Base-by-base conservation (phyloP, 345 rosid genomes). In the Acer yangbiense region DNA sequence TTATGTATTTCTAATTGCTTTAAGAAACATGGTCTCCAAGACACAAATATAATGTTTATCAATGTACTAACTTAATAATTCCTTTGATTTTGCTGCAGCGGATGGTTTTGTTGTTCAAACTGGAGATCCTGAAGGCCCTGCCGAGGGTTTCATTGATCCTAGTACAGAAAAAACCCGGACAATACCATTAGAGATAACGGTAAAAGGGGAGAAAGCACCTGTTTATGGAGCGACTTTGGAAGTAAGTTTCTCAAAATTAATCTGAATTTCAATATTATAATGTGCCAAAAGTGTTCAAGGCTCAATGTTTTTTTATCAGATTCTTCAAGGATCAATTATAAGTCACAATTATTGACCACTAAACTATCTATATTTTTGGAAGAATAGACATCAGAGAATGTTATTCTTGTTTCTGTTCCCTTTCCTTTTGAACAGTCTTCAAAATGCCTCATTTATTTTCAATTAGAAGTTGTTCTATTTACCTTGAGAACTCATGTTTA, bases 81-180 rank as follows among this genome's bases (percentile, higher is more conserved):
- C 52, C 72, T n/a, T 39, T 23, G 20, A 23, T 54, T 35, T 65
- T 55, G 74, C 71, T 83, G 86, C 92, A 96, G 99, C 97, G 81
- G 99, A 96, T 88, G 99, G 99, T 23, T 96, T 96, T 82, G 99
- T 96, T 75, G 97, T 96, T 61, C 99, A 96, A 84, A 96, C 98
- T 10, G 98, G 98, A 63, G 99, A 96, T 90, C 99, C 99, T n/a
- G 95, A 88, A 65, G 99, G 99, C 72, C 99, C 98, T 41, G 95
- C 98, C 0, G 98, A 92, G 73, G 97, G 98, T 71, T 96, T 96
- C 79, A 91, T 92, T 64, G 99, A 94, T 83, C 98, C 99, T 50
- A 92, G 97, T 83, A 94, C 99, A 0, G 98, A 89, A 88, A 94
- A 96, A 85, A 82, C 85, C 46, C 86, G 98, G 65, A 91, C 95